These are phyloP conservation scores for Adansonia madagascariensis DNA, from an alignment of 441 rosid species.

Conservation along the genomic window DNA sequence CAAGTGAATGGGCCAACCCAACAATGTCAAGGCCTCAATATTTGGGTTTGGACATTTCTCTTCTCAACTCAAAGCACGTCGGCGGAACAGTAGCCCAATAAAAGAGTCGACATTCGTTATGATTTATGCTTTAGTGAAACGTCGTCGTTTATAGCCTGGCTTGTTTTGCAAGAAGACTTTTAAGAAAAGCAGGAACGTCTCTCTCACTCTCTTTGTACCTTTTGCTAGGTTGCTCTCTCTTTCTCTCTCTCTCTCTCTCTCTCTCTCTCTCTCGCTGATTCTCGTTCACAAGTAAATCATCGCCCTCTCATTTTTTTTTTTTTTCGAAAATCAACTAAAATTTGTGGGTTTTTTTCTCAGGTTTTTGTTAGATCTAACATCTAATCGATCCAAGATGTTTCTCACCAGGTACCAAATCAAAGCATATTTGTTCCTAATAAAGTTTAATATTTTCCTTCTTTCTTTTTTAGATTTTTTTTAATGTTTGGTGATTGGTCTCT, in stretches of 20 bases:
- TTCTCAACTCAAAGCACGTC: background rate
- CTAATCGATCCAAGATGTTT: constrained; percentile 46
- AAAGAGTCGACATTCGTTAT: background rate
- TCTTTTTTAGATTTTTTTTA: background rate
- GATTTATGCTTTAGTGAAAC: background rate
- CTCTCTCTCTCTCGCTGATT: background rate
- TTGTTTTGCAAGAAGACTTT: constrained; percentile 33
- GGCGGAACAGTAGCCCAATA: too few relatives aligned
- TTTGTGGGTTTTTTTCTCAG: background rate
- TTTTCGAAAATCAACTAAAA: background rate
- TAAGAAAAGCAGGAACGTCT: background rate
- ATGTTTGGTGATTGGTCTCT: constrained; percentile 23
- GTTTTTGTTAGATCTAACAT: constrained; percentile 36
- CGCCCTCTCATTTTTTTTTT: background rate
- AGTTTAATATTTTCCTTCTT: background rate
- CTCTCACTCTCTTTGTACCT: background rate
- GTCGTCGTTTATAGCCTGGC: constrained; percentile 24
- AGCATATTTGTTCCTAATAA: constrained; percentile 21
- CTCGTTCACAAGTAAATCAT: constrained; percentile 14
- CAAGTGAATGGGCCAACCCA: too few relatives aligned
- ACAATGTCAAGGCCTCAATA: too few relatives aligned
- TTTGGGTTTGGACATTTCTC: background rate
- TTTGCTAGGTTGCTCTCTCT: background rate
- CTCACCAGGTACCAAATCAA: constrained; percentile 56
- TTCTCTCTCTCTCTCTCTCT: background rate